phyloP scores from a whole-genome alignment of 2,329 filamentous ascomycete genomes.

The Microascus cirrosus region DNA sequence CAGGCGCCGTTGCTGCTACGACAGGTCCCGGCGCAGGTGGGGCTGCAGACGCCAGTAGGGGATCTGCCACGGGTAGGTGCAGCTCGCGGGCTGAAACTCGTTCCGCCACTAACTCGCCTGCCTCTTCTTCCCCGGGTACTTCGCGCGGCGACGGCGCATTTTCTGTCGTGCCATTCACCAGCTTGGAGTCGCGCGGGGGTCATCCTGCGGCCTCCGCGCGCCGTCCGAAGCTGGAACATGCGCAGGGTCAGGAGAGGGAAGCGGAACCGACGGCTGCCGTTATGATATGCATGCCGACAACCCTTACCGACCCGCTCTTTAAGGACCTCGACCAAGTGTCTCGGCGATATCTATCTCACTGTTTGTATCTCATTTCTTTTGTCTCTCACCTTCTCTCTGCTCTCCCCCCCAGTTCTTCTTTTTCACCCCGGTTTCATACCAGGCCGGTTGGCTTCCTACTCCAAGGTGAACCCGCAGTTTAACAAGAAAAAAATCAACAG shows the following conservation, averaged over 20 bases:
- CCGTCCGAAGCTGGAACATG: neutral
- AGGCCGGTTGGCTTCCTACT: neutral
- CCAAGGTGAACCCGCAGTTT: neutral
- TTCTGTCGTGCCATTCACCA: neutral
- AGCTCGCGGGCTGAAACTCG: neutral
- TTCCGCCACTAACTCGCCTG: neutral
- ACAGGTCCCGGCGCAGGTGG: neutral
- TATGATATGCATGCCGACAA: slow-evolving; percentile 7
- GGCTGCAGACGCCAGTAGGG: neutral
- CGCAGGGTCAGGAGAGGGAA: neutral
- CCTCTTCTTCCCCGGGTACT: neutral
- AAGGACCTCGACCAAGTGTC: slow-evolving; percentile 36
- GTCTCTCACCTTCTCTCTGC: neutral
- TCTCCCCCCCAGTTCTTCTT: neutral
- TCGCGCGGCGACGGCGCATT: neutral
- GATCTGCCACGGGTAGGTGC: neutral
- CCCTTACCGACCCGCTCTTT: slow-evolving; percentile 42
- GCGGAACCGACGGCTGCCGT: neutral
- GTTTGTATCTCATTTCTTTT: slow-evolving; percentile 17
- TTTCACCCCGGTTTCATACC: neutral
- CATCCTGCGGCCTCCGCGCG: neutral
- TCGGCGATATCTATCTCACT: slow-evolving; percentile 37
- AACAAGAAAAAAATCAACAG: neutral
- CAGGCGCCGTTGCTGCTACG: neutral
- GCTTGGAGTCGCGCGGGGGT: neutral